A percentile compares a stretch with the other conserved stretches of the same genome.
Conservation (phyloP, 495 filamentous ascomycete genomes). For the Thermochaetoides thermophila region DNA sequence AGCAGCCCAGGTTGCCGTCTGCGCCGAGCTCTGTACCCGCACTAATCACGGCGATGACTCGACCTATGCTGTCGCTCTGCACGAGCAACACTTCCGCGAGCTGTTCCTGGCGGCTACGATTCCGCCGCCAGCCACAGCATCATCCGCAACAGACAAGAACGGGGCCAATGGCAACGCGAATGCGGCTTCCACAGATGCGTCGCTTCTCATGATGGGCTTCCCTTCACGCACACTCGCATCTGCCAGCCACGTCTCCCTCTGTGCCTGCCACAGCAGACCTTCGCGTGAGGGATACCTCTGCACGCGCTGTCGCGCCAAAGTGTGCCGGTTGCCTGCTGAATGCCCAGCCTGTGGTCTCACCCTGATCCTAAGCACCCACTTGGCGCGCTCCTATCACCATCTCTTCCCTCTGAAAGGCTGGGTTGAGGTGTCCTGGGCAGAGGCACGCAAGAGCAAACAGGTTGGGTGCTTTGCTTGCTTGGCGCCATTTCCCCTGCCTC, state of each 20-base stretch:
- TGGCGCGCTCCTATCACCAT: slow-evolving; percentile 91
- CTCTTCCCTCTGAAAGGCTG: slow-evolving; percentile 85
- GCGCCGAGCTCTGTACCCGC: slow-evolving; percentile 67
- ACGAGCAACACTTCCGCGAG: slow-evolving; percentile 81
- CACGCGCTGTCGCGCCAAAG: slow-evolving; percentile 75
- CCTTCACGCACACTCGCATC: slow-evolving; percentile 77
- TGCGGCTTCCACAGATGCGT: slow-evolving; percentile 39
- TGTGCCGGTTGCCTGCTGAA: slow-evolving; percentile 81
- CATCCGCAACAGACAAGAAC: neutral
- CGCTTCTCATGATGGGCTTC: slow-evolving; percentile 95
- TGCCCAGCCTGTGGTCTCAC: slow-evolving; percentile 86
- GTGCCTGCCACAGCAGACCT: slow-evolving; percentile 79
- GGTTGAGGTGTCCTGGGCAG: slow-evolving; percentile 74
- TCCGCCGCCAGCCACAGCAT: slow-evolving; percentile 59
- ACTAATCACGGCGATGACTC: slow-evolving; percentile 71
- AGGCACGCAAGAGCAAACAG: slow-evolving; percentile 36
- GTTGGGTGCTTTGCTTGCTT: slow-evolving; percentile 46
- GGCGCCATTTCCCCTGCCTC: slow-evolving; percentile 30
- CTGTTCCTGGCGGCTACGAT: slow-evolving; percentile 80
- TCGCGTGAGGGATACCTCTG: slow-evolving; percentile 83
- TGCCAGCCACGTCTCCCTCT: slow-evolving; percentile 49
- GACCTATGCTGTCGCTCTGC: slow-evolving; percentile 65
- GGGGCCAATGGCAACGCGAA: neutral
- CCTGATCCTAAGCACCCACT: slow-evolving; percentile 89
- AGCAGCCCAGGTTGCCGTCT: slow-evolving; percentile 82